Conservation (phyloP, 2,329 filamentous ascomycete genomes). For the Thielaviopsis ethacetica region DNA sequence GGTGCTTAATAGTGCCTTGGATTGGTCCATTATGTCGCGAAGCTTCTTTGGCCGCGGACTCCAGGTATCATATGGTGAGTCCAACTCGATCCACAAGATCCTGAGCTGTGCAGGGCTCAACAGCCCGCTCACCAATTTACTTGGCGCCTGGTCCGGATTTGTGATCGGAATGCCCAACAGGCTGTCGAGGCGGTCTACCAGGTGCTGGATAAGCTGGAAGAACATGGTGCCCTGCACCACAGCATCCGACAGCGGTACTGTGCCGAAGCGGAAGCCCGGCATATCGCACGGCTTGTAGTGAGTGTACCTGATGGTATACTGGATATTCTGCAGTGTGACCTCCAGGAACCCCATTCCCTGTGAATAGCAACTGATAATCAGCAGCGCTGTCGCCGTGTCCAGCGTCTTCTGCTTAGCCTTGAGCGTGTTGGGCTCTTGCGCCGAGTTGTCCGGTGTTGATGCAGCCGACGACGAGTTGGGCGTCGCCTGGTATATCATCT, state of each 20-base stretch:
- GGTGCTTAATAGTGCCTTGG: background rate
- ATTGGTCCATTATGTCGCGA: background rate
- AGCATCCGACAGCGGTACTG: slow-evolving; percentile 15
- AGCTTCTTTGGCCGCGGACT: slow-evolving; percentile 5
- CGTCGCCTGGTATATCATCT: background rate
- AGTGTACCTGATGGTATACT: slow-evolving; percentile 13
- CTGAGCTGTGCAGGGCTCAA: slow-evolving; percentile 1
- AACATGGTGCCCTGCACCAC: slow-evolving; percentile 18
- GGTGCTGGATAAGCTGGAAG: slow-evolving; percentile 16
- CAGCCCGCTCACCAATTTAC: background rate
- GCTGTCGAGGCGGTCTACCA: slow-evolving; percentile 16
- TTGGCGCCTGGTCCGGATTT: background rate
- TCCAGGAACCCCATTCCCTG: slow-evolving; percentile 17
- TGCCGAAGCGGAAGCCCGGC: slow-evolving; percentile 16
- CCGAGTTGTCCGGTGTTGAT: background rate
- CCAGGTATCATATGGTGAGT: slow-evolving; percentile 1
- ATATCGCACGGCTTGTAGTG: slow-evolving; percentile 12
- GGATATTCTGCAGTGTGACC: slow-evolving; percentile 13
- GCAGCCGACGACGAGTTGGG: background rate
- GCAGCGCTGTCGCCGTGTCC: slow-evolving; percentile 17
- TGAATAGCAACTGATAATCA: slow-evolving; percentile 18
- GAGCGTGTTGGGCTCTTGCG: too few relatives aligned
- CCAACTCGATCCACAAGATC: slow-evolving; percentile 7
- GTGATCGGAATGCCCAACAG: slow-evolving; percentile 16
- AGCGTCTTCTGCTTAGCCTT: slow-evolving; percentile 4